Percentiles rank a stretch among this genome's conserved stretches.
Evolutionary conservation across 345 rosid species (phyloP).

Genomic region (Citrus mangshanensis): DNA sequence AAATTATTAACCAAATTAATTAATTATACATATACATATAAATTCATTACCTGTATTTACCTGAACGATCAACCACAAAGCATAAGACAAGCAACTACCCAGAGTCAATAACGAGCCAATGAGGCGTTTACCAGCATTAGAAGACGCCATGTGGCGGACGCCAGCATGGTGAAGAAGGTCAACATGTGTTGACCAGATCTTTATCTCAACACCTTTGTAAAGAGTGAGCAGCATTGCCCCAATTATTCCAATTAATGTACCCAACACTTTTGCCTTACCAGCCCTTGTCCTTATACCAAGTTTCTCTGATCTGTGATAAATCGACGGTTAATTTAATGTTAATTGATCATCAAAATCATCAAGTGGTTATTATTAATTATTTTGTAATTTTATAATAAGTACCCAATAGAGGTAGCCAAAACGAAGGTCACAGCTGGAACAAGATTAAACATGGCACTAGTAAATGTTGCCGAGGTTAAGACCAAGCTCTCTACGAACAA

Average conservation of each 20-base stretch:
- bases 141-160: background rate
- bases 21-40: no score
- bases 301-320: conserved; percentile 30
- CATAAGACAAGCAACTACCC: conserved; percentile 23
- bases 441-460: conserved; percentile 45
- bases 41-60: no score
- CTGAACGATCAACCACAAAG: no score
- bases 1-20: no score
- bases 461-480: conserved; percentile 50
- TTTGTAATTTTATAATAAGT: background rate
- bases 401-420: conserved; percentile 48
- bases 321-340: no score
- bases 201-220: conserved; percentile 42
- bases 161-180: conserved; percentile 29
- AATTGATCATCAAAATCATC: no score
- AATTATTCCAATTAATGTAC: conserved; percentile 47
- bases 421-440: conserved; percentile 47
- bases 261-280: conserved; percentile 50
- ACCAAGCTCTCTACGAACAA: conserved; percentile 38
- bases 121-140: background rate
- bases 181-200: conserved; percentile 30
- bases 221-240: conserved; percentile 64
- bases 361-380: no score
- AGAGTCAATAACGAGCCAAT: conserved; percentile 33
- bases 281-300: conserved; percentile 2